phyloP scores from a whole-genome alignment of 768 basidiomycete genomes.

The Trametes maxima region DNA sequence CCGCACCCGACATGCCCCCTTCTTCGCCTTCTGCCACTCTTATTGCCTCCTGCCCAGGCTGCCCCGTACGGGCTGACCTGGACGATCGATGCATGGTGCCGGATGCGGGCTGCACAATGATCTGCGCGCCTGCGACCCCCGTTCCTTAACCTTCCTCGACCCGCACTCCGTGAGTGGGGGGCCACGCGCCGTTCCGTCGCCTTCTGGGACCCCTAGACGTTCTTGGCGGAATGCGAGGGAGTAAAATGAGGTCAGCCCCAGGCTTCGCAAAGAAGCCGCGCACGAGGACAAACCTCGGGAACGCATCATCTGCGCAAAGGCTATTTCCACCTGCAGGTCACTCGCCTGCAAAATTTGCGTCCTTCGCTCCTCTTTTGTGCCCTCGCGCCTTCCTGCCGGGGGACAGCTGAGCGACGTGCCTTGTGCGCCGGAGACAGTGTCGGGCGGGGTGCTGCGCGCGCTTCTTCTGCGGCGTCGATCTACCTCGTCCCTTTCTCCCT shows the following conservation, averaged over 20 bases:
- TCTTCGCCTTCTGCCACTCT: constrained; percentile 6
- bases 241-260: background rate
- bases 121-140: constrained; percentile 6
- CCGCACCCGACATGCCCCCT: constrained; percentile 1
- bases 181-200: constrained; percentile 2
- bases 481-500: constrained; percentile 4
- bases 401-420: constrained; percentile 8
- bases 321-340: constrained; percentile 11
- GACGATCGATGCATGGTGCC: constrained; percentile 11
- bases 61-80: background rate
- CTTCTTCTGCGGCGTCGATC: constrained; percentile 6
- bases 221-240: background rate
- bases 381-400: background rate
- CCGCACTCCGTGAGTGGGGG: background rate
- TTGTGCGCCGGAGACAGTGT: background rate
- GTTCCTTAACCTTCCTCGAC: constrained; percentile 6
- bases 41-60: constrained; percentile 1
- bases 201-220: background rate
- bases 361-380: background rate
- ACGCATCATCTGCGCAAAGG: constrained; percentile 8
- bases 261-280: constrained; percentile 1
- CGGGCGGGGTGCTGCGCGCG: background rate
- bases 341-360: background rate
- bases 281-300: constrained; percentile 15
- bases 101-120: background rate